Conservation (phyloP, 2,329 filamentous ascomycete genomes). For the Exophiala aquamarina region DNA sequence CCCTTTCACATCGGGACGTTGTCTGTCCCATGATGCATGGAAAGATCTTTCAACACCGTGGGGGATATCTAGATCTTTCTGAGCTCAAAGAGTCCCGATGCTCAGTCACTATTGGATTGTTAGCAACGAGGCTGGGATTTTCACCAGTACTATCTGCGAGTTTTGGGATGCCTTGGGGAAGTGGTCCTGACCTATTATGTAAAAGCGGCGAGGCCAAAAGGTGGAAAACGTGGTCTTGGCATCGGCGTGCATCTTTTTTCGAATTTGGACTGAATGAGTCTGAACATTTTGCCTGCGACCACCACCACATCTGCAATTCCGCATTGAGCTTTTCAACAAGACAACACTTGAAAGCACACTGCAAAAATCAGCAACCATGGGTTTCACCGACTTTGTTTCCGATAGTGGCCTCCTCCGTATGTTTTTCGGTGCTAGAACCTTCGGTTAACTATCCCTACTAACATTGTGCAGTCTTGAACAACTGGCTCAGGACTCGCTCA, state of each 20-base stretch:
- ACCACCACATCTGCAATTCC: not conserved
- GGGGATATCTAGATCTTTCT: too few species aligned
- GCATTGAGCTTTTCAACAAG: not conserved
- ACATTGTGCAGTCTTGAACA: slow-evolving; percentile 61
- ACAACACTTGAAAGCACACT: not conserved
- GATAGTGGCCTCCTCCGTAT: slow-evolving; percentile 62
- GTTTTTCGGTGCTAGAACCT: slow-evolving; percentile 31
- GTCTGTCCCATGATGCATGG: too few species aligned
- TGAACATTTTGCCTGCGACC: slow-evolving; percentile 2
- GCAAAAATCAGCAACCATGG: slow-evolving; percentile 48
- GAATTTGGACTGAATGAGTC: not conserved
- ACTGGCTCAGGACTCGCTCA: slow-evolving; percentile 71
- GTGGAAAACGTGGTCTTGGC: not conserved
- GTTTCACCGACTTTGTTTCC: slow-evolving; percentile 66
- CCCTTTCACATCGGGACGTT: too few species aligned
- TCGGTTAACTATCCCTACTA: slow-evolving; percentile 9
- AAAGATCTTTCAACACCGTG: too few species aligned
- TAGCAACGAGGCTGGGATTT: too few species aligned
- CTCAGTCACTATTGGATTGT: too few species aligned
- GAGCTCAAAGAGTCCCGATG: too few species aligned
- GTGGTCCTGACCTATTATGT: too few species aligned
- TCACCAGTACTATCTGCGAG: too few species aligned
- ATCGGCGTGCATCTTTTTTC: not conserved
- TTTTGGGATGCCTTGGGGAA: too few species aligned
- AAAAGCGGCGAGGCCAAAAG: not conserved